Evolutionary conservation across 257 asterid genomes (phyloP).

Genomic region (Lavandula angustifolia): DNA sequence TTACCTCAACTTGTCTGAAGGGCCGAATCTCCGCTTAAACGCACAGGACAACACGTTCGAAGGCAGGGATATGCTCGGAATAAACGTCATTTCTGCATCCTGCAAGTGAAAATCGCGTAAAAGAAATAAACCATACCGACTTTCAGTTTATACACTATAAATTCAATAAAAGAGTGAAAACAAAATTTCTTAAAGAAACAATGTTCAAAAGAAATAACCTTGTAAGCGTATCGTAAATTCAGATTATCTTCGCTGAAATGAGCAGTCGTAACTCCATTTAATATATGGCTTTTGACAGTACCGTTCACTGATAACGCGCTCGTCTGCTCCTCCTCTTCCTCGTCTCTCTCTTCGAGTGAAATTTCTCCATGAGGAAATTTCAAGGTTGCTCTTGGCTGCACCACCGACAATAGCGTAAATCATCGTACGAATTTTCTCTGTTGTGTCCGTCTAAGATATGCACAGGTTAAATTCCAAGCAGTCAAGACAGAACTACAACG

Average conservation of each 20-base stretch:
- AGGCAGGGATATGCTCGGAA: slow-evolving; percentile 82
- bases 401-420: not conserved
- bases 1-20: slow-evolving; percentile 90
- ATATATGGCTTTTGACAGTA: slow-evolving; percentile 49
- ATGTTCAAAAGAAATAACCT: slow-evolving; percentile 51
- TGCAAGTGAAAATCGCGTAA: slow-evolving; percentile 14
- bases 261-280: slow-evolving; percentile 74
- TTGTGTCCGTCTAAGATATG: not conserved
- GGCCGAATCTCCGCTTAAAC: slow-evolving; percentile 80
- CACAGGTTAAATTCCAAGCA: not conserved
- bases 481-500: slow-evolving; percentile 4
- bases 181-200: not conserved
- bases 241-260: slow-evolving; percentile 65
- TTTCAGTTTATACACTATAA: not conserved
- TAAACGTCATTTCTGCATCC: slow-evolving; percentile 87
- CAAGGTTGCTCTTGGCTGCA: slow-evolving; percentile 86
- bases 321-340: slow-evolving; percentile 52
- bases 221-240: slow-evolving; percentile 69
- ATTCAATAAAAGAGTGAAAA: not conserved
- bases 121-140: not conserved
- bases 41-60: slow-evolving; percentile 74
- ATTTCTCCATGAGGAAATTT: slow-evolving; percentile 86
- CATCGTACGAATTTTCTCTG: not conserved
- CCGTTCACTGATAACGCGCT: slow-evolving; percentile 62
- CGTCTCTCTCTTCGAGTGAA: slow-evolving; percentile 66